A percentile compares a stretch with the other conserved stretches of the same genome.
Evolutionary conservation across 768 basidiomycete genomes (phyloP).

Genomic region (Steccherinum ochraceum): DNA sequence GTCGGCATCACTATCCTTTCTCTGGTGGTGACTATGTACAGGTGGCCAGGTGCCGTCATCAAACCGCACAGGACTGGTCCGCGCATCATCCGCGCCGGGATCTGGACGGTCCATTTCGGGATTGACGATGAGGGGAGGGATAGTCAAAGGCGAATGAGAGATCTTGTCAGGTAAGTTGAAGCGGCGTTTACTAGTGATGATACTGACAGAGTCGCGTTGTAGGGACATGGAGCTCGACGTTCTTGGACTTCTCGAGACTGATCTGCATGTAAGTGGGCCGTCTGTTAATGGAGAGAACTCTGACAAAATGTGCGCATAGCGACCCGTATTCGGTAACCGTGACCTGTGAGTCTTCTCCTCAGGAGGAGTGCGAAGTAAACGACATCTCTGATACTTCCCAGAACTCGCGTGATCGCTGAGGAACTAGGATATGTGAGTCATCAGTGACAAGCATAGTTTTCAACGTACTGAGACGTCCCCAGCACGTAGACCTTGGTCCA

Average conservation of each 20-base stretch:
- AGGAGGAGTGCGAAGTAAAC: too few relatives aligned
- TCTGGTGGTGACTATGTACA: constrained; percentile 47
- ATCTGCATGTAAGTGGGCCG: constrained; percentile 57
- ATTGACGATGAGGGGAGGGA: constrained; percentile 68
- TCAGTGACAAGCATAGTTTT: not conserved
- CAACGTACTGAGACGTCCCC: not conserved
- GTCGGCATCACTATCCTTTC: constrained; percentile 27
- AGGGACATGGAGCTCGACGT: constrained; percentile 85
- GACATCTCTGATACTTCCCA: constrained; percentile 20
- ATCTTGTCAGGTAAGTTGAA: constrained; percentile 31
- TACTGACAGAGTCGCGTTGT: too few relatives aligned
- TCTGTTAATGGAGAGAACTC: not conserved
- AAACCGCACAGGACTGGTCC: constrained; percentile 56
- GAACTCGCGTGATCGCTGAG: constrained; percentile 70
- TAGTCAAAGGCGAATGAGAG: constrained; percentile 62
- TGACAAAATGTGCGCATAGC: constrained; percentile 27
- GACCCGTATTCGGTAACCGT: constrained; percentile 75
- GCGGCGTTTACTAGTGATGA: too few relatives aligned
- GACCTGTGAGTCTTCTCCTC: constrained; percentile 53
- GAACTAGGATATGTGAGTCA: constrained; percentile 72
- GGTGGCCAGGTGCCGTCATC: constrained; percentile 42
- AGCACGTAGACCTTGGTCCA: constrained; percentile 88
- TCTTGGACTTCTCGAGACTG: constrained; percentile 81
- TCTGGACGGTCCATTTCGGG: constrained; percentile 93
- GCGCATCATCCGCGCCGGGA: constrained; percentile 71